phyloP scores from a whole-genome alignment of 2,329 filamentous ascomycete genomes.

The Venturia carpophila region DNA sequence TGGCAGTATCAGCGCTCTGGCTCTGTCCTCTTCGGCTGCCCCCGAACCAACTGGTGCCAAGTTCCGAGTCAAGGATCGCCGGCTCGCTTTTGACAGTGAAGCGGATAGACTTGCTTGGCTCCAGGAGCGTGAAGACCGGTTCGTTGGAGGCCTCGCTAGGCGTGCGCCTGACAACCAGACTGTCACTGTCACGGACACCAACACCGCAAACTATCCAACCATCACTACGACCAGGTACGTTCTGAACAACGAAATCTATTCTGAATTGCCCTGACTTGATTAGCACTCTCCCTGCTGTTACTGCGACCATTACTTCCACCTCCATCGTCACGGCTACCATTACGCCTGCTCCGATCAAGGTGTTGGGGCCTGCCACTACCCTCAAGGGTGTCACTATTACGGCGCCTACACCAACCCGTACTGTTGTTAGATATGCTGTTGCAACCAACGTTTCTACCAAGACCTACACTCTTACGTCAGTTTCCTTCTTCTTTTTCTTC shows the following conservation, averaged over 20 bases:
- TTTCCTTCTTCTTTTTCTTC: constrained; percentile 11
- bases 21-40: constrained; percentile 18
- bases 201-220: constrained; percentile 26
- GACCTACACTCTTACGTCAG: constrained; percentile 22
- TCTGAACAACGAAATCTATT: constrained; percentile 19
- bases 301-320: constrained; percentile 16
- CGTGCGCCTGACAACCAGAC: constrained; percentile 32
- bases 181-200: constrained; percentile 28
- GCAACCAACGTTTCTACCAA: constrained; percentile 23
- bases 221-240: constrained; percentile 20
- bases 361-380: constrained; percentile 23
- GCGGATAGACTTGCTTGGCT: constrained; percentile 19
- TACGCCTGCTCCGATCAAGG: constrained; percentile 24
- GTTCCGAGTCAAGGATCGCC: constrained; percentile 23
- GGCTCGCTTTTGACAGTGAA: constrained; percentile 21
- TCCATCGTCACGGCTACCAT: constrained; percentile 21
- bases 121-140: constrained; percentile 25
- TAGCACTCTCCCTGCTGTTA: background rate
- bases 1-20: constrained; percentile 17
- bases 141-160: constrained; percentile 22
- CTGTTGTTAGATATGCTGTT: constrained; percentile 22
- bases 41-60: constrained; percentile 22
- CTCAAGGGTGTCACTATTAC: constrained; percentile 24
- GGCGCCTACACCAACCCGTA: constrained; percentile 25
- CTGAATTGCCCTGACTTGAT: background rate